These are phyloP conservation scores for Erysiphe neolycopersici DNA, from an alignment of 2,329 filamentous ascomycete species.

Conservation along the genomic window DNA sequence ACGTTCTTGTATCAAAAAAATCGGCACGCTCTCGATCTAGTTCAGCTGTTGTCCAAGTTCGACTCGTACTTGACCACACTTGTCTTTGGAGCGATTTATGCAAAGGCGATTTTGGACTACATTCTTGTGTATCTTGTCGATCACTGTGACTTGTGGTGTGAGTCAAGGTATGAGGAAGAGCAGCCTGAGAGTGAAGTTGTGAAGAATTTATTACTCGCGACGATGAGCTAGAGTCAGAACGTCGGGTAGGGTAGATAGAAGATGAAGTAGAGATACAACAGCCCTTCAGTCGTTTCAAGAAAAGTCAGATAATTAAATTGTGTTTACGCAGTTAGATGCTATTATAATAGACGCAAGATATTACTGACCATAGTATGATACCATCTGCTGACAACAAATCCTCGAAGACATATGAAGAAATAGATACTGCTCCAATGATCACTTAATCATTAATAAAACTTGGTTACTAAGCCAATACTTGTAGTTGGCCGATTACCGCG, in stretches of 20 bases:
- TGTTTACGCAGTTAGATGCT: not conserved
- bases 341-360: not conserved
- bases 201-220: conserved; percentile 23
- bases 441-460: no score
- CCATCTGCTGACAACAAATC: not conserved
- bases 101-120: conserved; percentile 31
- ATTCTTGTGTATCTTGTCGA: not conserved
- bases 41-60: conserved; percentile 40
- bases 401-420: not conserved
- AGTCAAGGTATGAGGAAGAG: conserved; percentile 7
- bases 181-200: conserved; percentile 5
- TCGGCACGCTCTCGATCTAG: conserved; percentile 47
- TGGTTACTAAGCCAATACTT: no score
- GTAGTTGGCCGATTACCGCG: no score
- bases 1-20: conserved; percentile 78
- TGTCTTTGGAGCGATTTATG: conserved; percentile 41
- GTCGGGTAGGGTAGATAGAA: not conserved
- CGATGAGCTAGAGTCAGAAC: conserved; percentile 6
- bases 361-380: not conserved
- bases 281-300: not conserved
- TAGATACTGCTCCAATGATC: no score
- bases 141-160: conserved; percentile 4
- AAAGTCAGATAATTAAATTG: not conserved
- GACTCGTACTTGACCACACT: conserved; percentile 34
- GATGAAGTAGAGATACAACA: not conserved